Base-by-base conservation (phyloP, 345 rosid species). In the Gossypium sturtianum region DNA sequence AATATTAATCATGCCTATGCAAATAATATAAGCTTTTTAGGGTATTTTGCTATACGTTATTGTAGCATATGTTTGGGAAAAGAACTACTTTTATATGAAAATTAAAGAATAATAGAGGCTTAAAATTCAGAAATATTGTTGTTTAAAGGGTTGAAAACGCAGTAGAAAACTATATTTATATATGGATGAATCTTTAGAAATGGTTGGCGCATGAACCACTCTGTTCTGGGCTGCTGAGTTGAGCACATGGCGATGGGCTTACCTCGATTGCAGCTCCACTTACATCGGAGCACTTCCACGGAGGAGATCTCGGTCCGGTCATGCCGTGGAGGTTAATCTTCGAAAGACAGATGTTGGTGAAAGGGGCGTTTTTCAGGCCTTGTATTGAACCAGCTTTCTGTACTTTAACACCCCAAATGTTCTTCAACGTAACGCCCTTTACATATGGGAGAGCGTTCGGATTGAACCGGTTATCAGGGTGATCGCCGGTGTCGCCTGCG, bases 261-360 rank as follows among this genome's bases (percentile, higher is more conserved):
- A 92, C 98, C 86, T 88, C 54, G 20, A 79, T 63, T 17, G 97
- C 81, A 25, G 83, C 83, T 27, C 97, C 98, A 27, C 82, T 84
- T 16, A 92, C 89, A 75, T 92, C 97, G 0, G 97, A 87, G 82
- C 98, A 92, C 66, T 87, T 85, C 90, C 96, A 90, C 25, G 93
- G 80, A 58, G 80, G 80, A 51, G 83, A 75, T 76, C 89, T 78
- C 34, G 86, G 84, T 58, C 80, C 82, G 7, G 79, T 72, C 2
- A 74, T 84, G 49, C 91, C 89, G 16, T 80, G 91, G 43, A 94
- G 87, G 79, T 88, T 90, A 60, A 94, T 81, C 78, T 88, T 86
- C 17, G 89, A 89, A 65, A 94, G 83, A 77, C 91, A 92, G 64
- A 94, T 85, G n/a, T 87, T 90, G 0, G 87, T 83, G 77, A 92